Evolutionary conservation across 345 rosid species (phyloP).

Genomic region (Erucastrum elatum): DNA sequence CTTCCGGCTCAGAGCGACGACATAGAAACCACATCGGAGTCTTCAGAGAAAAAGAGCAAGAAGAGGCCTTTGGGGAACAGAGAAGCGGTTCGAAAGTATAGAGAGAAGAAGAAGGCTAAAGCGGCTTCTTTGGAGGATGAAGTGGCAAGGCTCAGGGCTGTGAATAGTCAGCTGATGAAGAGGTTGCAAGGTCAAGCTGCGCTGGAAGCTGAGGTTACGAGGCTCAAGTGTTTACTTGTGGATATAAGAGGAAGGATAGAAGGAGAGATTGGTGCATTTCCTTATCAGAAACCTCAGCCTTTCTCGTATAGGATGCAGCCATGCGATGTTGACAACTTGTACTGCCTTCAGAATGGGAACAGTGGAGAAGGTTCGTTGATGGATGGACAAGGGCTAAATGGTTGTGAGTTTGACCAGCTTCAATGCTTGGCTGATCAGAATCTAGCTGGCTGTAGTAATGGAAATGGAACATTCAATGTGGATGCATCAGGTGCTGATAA

Average conservation of each 20-base stretch:
- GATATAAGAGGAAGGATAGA: slow-evolving; percentile 92
- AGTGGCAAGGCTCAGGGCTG: slow-evolving; percentile 55
- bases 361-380: slow-evolving; percentile 48
- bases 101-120: slow-evolving; percentile 95
- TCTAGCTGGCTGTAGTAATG: slow-evolving; percentile 46
- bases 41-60: slow-evolving; percentile 57
- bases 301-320: slow-evolving; percentile 60
- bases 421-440: slow-evolving; percentile 48
- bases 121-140: slow-evolving; percentile 93
- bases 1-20: slow-evolving; percentile 60
- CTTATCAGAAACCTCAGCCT: slow-evolving; percentile 66
- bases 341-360: slow-evolving; percentile 62
- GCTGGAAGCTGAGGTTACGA: slow-evolving; percentile 78
- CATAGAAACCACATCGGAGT: slow-evolving; percentile 60
- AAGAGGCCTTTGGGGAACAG: slow-evolving; percentile 76
- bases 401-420: slow-evolving; percentile 70
- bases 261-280: slow-evolving; percentile 93
- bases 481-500: slow-evolving; percentile 49
- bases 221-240: slow-evolving; percentile 97
- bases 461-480: slow-evolving; percentile 41
- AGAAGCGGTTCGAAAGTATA: slow-evolving; percentile 92
- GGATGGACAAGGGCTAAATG: slow-evolving; percentile 52
- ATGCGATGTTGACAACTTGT: slow-evolving; percentile 58
- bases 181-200: slow-evolving; percentile 88
- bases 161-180: slow-evolving; percentile 84